Percentiles rank a stretch among this genome's conserved stretches.
These are phyloP conservation scores for Leccinum olivaceopallidum DNA, from an alignment of 768 basidiomycete species.

Conservation along the genomic window DNA sequence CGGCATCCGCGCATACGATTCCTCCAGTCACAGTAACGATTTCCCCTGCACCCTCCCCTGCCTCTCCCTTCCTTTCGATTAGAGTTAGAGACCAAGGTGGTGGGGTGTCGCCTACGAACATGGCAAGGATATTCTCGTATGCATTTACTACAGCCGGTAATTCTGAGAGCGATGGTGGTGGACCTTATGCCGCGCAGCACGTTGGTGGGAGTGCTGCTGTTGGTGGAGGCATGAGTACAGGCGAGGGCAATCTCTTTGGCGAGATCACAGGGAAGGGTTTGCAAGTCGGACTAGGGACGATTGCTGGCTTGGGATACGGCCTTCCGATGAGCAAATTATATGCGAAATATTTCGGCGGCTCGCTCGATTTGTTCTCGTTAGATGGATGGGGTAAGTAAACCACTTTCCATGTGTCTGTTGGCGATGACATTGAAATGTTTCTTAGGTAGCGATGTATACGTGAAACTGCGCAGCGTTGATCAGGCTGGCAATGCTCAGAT, in stretches of 20 bases:
- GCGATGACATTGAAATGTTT: background rate
- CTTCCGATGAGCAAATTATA: conserved; percentile 79
- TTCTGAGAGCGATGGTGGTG: conserved; percentile 49
- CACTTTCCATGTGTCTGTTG: background rate
- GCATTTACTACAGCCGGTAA: conserved; percentile 85
- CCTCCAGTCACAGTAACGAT: conserved; percentile 75
- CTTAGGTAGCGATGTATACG: conserved; percentile 51
- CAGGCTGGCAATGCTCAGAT: conserved; percentile 53
- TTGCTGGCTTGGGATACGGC: conserved; percentile 88
- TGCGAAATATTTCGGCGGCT: conserved; percentile 85
- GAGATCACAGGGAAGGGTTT: conserved; percentile 79
- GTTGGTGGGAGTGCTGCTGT: conserved; percentile 71
- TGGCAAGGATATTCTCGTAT: conserved; percentile 85
- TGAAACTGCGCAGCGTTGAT: conserved; percentile 55
- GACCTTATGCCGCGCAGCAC: conserved; percentile 78
- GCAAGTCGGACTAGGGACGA: conserved; percentile 82
- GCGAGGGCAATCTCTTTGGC: conserved; percentile 61
- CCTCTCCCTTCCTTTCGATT: conserved; percentile 61
- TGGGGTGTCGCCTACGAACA: conserved; percentile 72
- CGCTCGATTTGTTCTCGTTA: conserved; percentile 75
- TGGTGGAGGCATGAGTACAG: conserved; percentile 40
- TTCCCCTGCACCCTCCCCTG: conserved; percentile 48
- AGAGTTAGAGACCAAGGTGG: conserved; percentile 87
- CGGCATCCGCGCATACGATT: conserved; percentile 37
- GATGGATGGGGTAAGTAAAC: conserved; percentile 75